Conservation (phyloP, 306 rosid genomes). For the Prunus campanulata region DNA sequence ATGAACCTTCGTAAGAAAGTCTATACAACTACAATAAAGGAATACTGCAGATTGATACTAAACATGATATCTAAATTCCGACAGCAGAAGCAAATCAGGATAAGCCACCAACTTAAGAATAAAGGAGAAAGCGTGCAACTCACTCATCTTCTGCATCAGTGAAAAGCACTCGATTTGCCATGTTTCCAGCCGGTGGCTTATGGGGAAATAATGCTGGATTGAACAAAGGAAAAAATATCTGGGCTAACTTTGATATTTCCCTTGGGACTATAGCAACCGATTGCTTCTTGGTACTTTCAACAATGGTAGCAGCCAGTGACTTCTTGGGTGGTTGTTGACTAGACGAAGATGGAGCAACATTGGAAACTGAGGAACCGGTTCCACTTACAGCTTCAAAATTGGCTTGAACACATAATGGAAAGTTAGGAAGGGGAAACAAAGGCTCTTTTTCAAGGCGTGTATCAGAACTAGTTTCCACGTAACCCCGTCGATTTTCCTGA, state of each 20-base stretch:
- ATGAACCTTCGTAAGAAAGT: constrained; percentile 11
- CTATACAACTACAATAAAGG: neutral
- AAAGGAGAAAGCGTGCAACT: constrained; percentile 39
- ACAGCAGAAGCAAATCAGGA: neutral
- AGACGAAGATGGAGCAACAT: constrained; percentile 36
- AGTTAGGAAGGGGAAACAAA: constrained; percentile 59
- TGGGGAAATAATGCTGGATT: constrained; percentile 87
- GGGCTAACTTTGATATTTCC: constrained; percentile 72
- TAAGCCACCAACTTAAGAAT: constrained; percentile 12
- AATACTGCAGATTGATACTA: neutral
- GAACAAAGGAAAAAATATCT: constrained; percentile 65
- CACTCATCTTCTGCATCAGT: constrained; percentile 96
- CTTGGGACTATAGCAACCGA: constrained; percentile 82
- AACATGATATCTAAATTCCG: neutral
- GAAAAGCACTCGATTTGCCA: constrained; percentile 75
- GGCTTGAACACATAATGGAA: constrained; percentile 44
- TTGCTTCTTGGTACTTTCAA: constrained; percentile 88
- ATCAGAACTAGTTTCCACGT: constrained; percentile 50
- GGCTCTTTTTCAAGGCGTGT: constrained; percentile 57
- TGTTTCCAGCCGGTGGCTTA: constrained; percentile 76
- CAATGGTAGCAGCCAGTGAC: constrained; percentile 81
- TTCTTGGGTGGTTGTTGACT: constrained; percentile 67
- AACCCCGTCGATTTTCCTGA: constrained; percentile 59
- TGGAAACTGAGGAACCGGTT: constrained; percentile 34
- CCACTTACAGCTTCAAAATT: constrained; percentile 39